Percentiles rank a stretch among this genome's conserved stretches.
These are phyloP conservation scores for Malus hybrid DNA, from an alignment of 331 rosid species.

Conservation along the genomic window DNA sequence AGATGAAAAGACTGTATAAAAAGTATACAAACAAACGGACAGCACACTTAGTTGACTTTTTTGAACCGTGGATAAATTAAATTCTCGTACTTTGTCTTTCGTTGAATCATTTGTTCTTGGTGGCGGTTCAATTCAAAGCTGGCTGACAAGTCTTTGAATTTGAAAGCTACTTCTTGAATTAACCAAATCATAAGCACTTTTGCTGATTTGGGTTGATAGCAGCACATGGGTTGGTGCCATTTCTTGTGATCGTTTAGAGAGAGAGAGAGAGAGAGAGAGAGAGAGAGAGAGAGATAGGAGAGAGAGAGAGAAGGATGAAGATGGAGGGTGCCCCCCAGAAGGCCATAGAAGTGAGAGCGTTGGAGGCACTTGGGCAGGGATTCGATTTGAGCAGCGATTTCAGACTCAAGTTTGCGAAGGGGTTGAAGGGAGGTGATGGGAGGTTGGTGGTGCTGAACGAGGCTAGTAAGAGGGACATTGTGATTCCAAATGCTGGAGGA, in stretches of 20 bases:
- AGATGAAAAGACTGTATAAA: not conserved
- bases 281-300: not conserved
- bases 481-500: constrained; percentile 69
- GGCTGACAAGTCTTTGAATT: not conserved
- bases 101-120: not conserved
- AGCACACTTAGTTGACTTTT: not conserved
- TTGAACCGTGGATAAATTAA: not conserved
- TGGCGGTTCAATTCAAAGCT: not conserved
- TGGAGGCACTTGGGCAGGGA: constrained; percentile 82
- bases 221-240: not conserved
- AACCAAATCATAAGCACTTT: not conserved
- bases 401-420: constrained; percentile 72
- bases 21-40: not conserved
- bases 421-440: constrained; percentile 24
- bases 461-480: constrained; percentile 54
- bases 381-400: constrained; percentile 85
- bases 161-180: not conserved
- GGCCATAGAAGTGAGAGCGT: constrained; percentile 46
- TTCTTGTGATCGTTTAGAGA: not conserved
- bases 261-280: not conserved
- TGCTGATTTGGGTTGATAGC: not conserved
- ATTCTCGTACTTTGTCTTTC: not conserved
- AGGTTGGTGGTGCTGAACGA: constrained; percentile 77
- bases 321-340: constrained; percentile 30
- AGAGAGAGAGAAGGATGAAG: not conserved